Evolutionary conservation across 306 rosid genomes (phyloP), one percentile per base, ranked within the genome.

Genomic region (Dryas drummondii): DNA sequence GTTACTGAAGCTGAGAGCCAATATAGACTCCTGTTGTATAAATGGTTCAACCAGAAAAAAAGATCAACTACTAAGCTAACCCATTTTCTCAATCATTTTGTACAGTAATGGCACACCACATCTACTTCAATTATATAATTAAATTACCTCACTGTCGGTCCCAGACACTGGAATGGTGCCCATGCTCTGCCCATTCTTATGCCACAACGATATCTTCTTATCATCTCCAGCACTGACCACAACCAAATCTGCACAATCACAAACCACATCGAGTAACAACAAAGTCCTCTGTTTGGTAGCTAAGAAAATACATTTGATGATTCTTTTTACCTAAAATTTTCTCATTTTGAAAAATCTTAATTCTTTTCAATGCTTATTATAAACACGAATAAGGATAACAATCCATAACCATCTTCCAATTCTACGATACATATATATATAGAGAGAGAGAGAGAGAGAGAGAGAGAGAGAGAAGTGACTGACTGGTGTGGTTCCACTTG

Each of bases 171-270:
- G 99, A 81, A 96, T 90, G 79, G 98, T 96, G 66, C 99, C 98
- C 97, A 96, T 86, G 87, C 88, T 88, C 56, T 90, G 90, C 79
- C 99, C 99, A 81, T 86, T 96, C 89, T 85, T 92, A 53, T 86
- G 85, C 96, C 97, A 90, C 79, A 96, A 62, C 0, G 98, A 96
- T 71, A 96, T 92, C 97, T 85, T 90, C 90, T 87, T 90, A 70
- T 96, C 99, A 61, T 96, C 99, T 64, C 98, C 99, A 60, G 96
- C 98, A 86, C 99, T 90, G 50, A 96, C 99, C 88, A 90, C 93
- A 78, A 92, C 97, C 87, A 96, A 85, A 88, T 96, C 99, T 96
- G 84, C 59, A 48, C 56, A 8, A 77, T 55, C 54, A 78, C 44
- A 74, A 32, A 37, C 78, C 84, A 71, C 68, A 56, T 56, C 57